Evolutionary conservation across 2,329 filamentous ascomycete species (phyloP).

Genomic region (Torrubiella hemipterigena): DNA sequence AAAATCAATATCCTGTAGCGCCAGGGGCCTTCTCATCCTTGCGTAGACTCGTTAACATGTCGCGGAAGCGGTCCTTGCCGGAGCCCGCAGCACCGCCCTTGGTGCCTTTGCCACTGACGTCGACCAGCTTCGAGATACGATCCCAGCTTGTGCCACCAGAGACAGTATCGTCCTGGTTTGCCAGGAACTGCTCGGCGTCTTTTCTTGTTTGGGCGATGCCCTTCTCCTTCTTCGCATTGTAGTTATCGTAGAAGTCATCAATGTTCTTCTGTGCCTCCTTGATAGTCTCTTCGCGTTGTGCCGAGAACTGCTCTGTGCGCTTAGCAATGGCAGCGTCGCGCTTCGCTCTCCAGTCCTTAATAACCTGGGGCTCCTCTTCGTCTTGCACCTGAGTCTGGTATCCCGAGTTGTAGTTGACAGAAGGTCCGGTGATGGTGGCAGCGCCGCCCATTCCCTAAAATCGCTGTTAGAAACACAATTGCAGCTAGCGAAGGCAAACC

Average conservation of each 20-base stretch:
- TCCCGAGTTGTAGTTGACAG: constrained; percentile 50
- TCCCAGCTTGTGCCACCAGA: constrained; percentile 97
- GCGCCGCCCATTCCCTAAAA: constrained; percentile 17
- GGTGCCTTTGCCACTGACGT: constrained; percentile 84
- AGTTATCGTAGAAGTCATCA: constrained; percentile 98
- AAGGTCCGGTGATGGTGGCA: constrained; percentile 57
- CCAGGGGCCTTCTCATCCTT: constrained; percentile 84
- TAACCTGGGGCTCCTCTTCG: constrained; percentile 79
- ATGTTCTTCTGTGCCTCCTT: constrained; percentile 88
- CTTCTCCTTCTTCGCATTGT: constrained; percentile 98
- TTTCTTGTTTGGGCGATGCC: constrained; percentile 74
- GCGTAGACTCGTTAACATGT: constrained; percentile 72
- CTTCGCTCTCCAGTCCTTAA: constrained; percentile 85
- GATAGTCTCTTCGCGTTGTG: constrained; percentile 75
- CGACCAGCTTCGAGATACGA: constrained; percentile 93
- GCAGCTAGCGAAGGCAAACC: too few species aligned
- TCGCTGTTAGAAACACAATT: too few species aligned
- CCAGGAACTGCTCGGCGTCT: constrained; percentile 88
- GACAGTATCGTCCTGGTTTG: constrained; percentile 79
- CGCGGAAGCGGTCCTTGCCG: constrained; percentile 92
- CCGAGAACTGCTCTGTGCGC: constrained; percentile 70
- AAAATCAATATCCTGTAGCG: constrained; percentile 46
- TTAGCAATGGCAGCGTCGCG: constrained; percentile 74
- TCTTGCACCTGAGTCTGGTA: constrained; percentile 45
- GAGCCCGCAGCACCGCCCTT: constrained; percentile 80